Percentiles rank a stretch among this genome's conserved stretches.
Evolutionary conservation across 257 asterid genomes (phyloP).

Genomic region (Dorcoceras hygrometricum): DNA sequence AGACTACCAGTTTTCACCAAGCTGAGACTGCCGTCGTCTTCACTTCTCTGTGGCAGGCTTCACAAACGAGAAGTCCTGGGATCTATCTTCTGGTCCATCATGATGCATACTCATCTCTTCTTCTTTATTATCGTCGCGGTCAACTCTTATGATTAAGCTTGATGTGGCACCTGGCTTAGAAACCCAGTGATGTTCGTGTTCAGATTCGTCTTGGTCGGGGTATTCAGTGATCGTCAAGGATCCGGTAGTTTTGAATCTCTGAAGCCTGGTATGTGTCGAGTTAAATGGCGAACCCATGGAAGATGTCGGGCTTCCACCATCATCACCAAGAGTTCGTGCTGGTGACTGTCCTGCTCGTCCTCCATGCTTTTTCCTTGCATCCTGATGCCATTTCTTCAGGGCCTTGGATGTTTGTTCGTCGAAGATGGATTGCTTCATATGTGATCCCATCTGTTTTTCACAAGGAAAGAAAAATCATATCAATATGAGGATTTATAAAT

Average conservation of each 20-base stretch:
- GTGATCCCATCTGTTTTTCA: constrained; percentile 68
- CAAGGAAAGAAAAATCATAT: not conserved
- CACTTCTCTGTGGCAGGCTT: constrained; percentile 48
- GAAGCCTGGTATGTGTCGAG: constrained; percentile 48
- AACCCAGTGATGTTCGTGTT: constrained; percentile 54
- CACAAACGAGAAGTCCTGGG: constrained; percentile 61
- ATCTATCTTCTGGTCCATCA: constrained; percentile 31
- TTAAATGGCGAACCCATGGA: constrained; percentile 62
- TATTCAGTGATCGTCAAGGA: constrained; percentile 39
- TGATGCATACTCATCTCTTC: not conserved
- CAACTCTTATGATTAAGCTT: constrained; percentile 37
- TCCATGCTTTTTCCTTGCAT: constrained; percentile 62
- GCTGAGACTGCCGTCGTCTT: constrained; percentile 16
- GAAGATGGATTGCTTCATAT: constrained; percentile 76
- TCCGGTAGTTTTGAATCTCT: constrained; percentile 65
- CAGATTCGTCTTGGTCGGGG: constrained; percentile 47
- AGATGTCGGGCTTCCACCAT: constrained; percentile 54
- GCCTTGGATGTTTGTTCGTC: constrained; percentile 93
- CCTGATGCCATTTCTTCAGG: constrained; percentile 87
- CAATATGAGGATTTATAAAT: no score
- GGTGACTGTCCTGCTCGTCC: constrained; percentile 51
- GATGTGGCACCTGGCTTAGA: constrained; percentile 36
- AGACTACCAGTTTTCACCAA: not conserved
- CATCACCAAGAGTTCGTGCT: constrained; percentile 42
- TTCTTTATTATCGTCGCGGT: constrained; percentile 1